These are phyloP conservation scores for Pseudozyma pruni DNA, from an alignment of 1,284 basidiomycete species.

Conservation along the genomic window DNA sequence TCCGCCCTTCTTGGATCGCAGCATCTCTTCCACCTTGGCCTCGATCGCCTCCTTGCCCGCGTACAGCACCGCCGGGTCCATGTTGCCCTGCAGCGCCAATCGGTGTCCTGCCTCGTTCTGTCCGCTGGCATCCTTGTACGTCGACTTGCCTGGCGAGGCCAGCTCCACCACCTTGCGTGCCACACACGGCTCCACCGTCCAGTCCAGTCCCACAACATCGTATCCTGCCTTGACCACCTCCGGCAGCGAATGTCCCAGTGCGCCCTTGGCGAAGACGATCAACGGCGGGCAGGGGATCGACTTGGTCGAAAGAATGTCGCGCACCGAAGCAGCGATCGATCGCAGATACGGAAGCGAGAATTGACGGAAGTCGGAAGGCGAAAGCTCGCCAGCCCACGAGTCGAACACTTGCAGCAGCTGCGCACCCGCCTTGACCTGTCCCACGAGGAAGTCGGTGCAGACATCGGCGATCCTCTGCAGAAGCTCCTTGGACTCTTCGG, in stretches of 20 bases:
- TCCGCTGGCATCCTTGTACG: conserved; percentile 48
- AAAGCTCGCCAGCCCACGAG: conserved; percentile 68
- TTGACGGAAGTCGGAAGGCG: conserved; percentile 64
- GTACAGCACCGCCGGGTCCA: conserved; percentile 88
- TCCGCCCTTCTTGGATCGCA: conserved; percentile 74
- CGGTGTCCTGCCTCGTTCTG: conserved; percentile 65
- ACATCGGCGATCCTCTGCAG: conserved; percentile 63
- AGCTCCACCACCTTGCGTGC: conserved; percentile 62
- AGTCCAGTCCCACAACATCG: conserved; percentile 66
- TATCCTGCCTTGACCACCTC: conserved; percentile 65
- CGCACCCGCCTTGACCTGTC: conserved; percentile 65
- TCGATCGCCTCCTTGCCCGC: conserved; percentile 85
- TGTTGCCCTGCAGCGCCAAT: conserved; percentile 90
- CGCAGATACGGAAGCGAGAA: conserved; percentile 65
- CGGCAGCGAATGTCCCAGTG: conserved; percentile 62
- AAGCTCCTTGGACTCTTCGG: conserved; percentile 63
- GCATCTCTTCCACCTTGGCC: conserved; percentile 79
- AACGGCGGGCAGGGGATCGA: conserved; percentile 60
- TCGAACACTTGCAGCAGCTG: conserved; percentile 67
- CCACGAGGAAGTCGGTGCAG: conserved; percentile 65
- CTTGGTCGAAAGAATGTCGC: conserved; percentile 59
- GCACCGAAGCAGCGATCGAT: conserved; percentile 60
- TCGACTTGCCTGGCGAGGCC: conserved; percentile 45
- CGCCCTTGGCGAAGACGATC: conserved; percentile 66
- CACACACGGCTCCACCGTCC: conserved; percentile 62